phyloP scores from a whole-genome alignment of 352 stramenopile genomes.

The Phytophthora pistaciae region DNA sequence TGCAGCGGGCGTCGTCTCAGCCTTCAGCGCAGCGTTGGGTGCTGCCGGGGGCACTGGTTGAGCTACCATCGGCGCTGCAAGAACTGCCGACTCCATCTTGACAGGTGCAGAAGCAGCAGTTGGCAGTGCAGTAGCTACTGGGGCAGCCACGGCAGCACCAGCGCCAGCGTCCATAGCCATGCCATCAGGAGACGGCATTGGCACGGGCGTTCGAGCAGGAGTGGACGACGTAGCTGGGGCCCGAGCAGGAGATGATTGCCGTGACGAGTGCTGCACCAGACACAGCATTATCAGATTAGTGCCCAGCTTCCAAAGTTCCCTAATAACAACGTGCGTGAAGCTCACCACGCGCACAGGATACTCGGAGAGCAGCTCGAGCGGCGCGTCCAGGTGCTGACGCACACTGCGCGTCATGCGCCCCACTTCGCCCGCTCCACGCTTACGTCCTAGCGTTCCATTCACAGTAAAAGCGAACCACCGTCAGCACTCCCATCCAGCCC shows the following conservation, averaged over 20 bases:
- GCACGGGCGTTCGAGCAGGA: slow-evolving; percentile 17
- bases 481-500: neutral
- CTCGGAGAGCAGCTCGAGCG: slow-evolving; percentile 76
- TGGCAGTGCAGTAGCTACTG: neutral
- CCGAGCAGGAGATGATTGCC: slow-evolving; percentile 35
- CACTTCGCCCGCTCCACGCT: slow-evolving; percentile 61
- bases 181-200: slow-evolving; percentile 19
- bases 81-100: slow-evolving; percentile 16
- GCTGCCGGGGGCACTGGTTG: slow-evolving; percentile 3
- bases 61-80: neutral
- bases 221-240: slow-evolving; percentile 10
- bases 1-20: slow-evolving; percentile 11
- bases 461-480: slow-evolving; percentile 5
- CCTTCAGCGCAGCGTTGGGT: slow-evolving; percentile 15
- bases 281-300: neutral
- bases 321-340: neutral
- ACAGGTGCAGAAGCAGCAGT: neutral
- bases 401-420: slow-evolving; percentile 83
- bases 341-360: slow-evolving; percentile 60
- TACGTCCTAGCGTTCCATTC: slow-evolving; percentile 50
- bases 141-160: neutral
- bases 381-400: slow-evolving; percentile 78
- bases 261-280: slow-evolving; percentile 35
- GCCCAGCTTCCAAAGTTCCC: no score
- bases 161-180: neutral